phyloP scores from a whole-genome alignment of 2,329 filamentous ascomycete species.

The Ambrosiella beaveri region DNA sequence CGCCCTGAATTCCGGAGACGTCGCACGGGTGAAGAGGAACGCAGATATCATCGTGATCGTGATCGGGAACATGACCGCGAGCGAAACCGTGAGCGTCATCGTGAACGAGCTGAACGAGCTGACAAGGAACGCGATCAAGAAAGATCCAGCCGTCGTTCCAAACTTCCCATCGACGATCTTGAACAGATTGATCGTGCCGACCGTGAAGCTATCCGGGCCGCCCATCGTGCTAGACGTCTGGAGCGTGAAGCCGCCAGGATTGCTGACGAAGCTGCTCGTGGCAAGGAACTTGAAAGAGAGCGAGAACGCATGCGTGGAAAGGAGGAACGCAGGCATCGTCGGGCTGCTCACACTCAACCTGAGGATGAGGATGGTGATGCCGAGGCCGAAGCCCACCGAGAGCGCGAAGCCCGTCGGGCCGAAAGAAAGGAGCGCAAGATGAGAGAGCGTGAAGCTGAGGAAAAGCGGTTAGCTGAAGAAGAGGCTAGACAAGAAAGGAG shows the following conservation, averaged over 20 bases:
- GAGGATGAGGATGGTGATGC: neutral
- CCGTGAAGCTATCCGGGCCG: slow-evolving; percentile 43
- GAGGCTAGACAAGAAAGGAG: neutral
- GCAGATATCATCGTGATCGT: neutral
- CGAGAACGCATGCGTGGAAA: neutral
- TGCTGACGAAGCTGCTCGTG: slow-evolving; percentile 37
- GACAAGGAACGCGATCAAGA: slow-evolving; percentile 20
- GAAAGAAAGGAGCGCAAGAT: slow-evolving; percentile 2
- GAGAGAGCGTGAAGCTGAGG: slow-evolving; percentile 1
- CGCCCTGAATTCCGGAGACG: slow-evolving; percentile 4
- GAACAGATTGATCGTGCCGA: slow-evolving; percentile 33
- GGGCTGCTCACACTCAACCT: neutral
- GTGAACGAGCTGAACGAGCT: slow-evolving; percentile 25
- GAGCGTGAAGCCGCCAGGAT: slow-evolving; percentile 34
- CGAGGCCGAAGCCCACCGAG: neutral
- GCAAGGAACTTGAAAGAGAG: slow-evolving; percentile 32
- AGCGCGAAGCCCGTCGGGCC: neutral
- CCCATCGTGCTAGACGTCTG: slow-evolving; percentile 40
- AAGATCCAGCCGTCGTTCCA: slow-evolving; percentile 32
- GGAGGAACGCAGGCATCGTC: slow-evolving; percentile 1
- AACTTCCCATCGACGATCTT: slow-evolving; percentile 16
- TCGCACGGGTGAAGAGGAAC: slow-evolving; percentile 1
- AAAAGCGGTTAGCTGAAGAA: neutral
- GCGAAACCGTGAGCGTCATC: slow-evolving; percentile 20
- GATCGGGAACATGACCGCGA: slow-evolving; percentile 17